Conservation (phyloP, 441 rosid species). For the Populus trichocarpa region DNA sequence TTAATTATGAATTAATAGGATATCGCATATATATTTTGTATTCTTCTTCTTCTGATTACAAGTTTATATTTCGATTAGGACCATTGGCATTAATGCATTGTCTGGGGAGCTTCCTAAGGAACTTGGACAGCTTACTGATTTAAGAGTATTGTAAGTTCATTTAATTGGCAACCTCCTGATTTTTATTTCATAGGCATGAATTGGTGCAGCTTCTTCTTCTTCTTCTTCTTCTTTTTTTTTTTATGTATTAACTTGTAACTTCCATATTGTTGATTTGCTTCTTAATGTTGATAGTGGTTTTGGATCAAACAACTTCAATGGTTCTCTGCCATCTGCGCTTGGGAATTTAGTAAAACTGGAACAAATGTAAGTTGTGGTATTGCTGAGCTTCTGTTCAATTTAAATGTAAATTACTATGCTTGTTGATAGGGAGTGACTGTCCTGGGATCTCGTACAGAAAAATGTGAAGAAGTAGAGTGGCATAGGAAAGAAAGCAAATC, state of each 20-base stretch:
- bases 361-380: constrained; percentile 48
- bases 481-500: too few relatives aligned
- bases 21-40: neutral
- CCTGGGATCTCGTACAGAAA: too few relatives aligned
- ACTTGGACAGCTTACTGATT: constrained; percentile 50
- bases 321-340: constrained; percentile 59
- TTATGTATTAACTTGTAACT: neutral
- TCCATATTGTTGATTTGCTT: constrained; percentile 12
- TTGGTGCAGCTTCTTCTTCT: neutral
- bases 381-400: neutral
- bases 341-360: constrained; percentile 45
- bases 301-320: constrained; percentile 60
- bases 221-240: neutral
- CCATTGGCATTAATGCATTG: constrained; percentile 31
- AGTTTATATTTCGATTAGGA: constrained; percentile 24
- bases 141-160: constrained; percentile 47
- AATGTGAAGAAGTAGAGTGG: too few relatives aligned
- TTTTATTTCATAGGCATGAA: neutral
- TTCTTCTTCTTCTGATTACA: neutral
- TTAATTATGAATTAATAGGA: neutral
- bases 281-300: constrained; percentile 34
- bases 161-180: neutral
- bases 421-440: too few relatives aligned
- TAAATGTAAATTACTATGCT: neutral
- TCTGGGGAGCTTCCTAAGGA: constrained; percentile 58